A percentile compares a stretch with the other conserved stretches of the same genome.
These are phyloP conservation scores for Kwoniella dendrophila DNA, from an alignment of 768 basidiomycete species.

Conservation along the genomic window DNA sequence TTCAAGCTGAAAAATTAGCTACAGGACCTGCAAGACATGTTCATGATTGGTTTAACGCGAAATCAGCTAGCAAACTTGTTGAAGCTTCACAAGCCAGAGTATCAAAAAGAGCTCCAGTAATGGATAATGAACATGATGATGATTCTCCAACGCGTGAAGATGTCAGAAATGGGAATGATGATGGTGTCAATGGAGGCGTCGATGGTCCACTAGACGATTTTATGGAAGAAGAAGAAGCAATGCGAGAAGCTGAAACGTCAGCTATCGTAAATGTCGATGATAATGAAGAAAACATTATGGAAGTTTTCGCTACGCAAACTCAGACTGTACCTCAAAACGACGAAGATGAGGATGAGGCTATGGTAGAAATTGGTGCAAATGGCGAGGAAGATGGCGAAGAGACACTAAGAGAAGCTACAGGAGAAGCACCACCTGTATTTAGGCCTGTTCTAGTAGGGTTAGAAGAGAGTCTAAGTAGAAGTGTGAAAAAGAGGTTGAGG, in stretches of 20 bases:
- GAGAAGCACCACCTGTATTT: conserved; percentile 43
- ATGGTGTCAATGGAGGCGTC: conserved; percentile 4
- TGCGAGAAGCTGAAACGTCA: conserved; percentile 19
- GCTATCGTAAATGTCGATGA: conserved; percentile 10
- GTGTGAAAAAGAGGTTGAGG: conserved; percentile 66
- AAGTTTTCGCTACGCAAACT: conserved; percentile 44
- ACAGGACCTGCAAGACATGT: conserved; percentile 40
- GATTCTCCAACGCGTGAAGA: not conserved
- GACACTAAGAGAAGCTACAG: conserved; percentile 11
- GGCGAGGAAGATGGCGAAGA: conserved; percentile 28
- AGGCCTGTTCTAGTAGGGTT: conserved; percentile 32
- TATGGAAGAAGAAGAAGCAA: conserved; percentile 62
- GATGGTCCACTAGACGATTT: conserved; percentile 58
- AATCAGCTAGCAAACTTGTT: conserved; percentile 78
- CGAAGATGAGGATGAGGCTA: conserved; percentile 32
- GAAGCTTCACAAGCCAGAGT: conserved; percentile 45
- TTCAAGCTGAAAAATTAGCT: conserved; percentile 58
- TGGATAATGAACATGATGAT: conserved; percentile 47
- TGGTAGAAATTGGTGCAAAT: conserved; percentile 28
- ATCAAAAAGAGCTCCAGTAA: conserved; percentile 37
- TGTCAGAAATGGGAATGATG: conserved; percentile 11
- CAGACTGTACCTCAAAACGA: conserved; percentile 34
- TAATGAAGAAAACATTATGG: conserved; percentile 46
- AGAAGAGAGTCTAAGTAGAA: conserved; percentile 34
- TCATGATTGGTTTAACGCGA: conserved; percentile 72